Evolutionary conservation across 257 asterid genomes (phyloP).

Genomic region (Petrea volubilis): DNA sequence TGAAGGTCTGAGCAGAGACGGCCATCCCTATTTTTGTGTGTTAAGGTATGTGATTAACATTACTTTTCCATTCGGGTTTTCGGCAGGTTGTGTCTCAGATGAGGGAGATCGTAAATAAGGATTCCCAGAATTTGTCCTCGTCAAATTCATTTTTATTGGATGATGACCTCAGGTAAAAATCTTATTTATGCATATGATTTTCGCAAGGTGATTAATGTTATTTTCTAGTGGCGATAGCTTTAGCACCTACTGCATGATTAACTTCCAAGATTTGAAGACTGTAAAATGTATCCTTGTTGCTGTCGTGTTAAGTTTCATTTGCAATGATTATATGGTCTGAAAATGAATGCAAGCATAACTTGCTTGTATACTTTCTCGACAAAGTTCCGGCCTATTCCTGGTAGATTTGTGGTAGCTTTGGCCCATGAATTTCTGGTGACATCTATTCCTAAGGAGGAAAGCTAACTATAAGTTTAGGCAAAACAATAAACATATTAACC

Average conservation of each 20-base stretch:
- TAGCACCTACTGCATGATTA: not conserved
- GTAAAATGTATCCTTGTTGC: no score
- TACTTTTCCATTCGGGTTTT: not conserved
- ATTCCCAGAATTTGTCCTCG: conserved; percentile 75
- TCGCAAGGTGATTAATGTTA: not conserved
- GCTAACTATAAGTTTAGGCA: no score
- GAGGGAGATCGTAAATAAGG: conserved; percentile 90
- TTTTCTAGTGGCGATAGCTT: not conserved
- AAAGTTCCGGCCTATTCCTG: not conserved
- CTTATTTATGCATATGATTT: not conserved
- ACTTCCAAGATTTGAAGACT: not conserved
- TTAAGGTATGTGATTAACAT: not conserved
- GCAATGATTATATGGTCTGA: not conserved
- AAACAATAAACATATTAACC: no score
- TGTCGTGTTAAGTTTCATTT: not conserved
- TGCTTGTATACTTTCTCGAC: not conserved
- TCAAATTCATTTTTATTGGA: conserved; percentile 95
- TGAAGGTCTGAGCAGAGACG: conserved; percentile 1
- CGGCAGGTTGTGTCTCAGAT: conserved; percentile 94
- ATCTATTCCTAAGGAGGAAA: no score
- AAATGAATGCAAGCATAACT: not conserved
- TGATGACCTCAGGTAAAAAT: conserved; percentile 86
- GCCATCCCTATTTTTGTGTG: not conserved
- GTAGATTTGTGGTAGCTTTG: not conserved
- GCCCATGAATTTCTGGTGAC: not conserved